phyloP scores from a whole-genome alignment of 208 protist species.

The Trypanosomatidae sp. region DNA sequence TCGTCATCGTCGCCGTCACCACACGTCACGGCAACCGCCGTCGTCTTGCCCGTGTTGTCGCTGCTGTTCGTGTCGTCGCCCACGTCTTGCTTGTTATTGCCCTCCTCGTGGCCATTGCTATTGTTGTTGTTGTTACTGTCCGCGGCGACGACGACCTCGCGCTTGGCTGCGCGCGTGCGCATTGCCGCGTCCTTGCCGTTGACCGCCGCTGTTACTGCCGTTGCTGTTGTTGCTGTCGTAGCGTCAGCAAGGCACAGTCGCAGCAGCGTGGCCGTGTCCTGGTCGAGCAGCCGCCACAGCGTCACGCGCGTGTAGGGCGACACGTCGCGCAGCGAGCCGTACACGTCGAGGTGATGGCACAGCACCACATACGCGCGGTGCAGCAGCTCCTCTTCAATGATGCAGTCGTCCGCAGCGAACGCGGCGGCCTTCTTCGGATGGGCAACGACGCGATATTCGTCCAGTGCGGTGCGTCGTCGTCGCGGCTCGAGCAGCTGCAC shows the following conservation, averaged over 20 bases:
- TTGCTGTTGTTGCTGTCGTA: too few species aligned
- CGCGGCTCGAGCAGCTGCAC: slow-evolving; percentile 69
- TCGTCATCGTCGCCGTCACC: too few species aligned
- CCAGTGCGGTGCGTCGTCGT: slow-evolving; percentile 40
- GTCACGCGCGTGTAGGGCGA: slow-evolving; percentile 60
- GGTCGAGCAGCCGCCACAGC: slow-evolving; percentile 58
- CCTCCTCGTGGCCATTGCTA: too few species aligned
- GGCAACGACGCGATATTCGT: slow-evolving; percentile 78
- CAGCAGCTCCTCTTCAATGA: slow-evolving; percentile 75
- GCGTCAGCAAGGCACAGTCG: too few species aligned
- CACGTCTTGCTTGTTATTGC: too few species aligned
- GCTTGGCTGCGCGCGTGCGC: slow-evolving; percentile 9
- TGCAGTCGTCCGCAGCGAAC: slow-evolving; percentile 65
- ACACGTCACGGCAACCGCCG: too few species aligned
- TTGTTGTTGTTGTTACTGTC: too few species aligned
- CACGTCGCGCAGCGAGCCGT: slow-evolving; percentile 42
- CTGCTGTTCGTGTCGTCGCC: too few species aligned
- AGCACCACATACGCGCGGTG: slow-evolving; percentile 61
- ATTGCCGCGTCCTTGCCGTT: too few species aligned
- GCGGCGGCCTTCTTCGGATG: slow-evolving; percentile 68
- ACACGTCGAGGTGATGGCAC: slow-evolving; percentile 40
- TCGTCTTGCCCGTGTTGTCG: too few species aligned
- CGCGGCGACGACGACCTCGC: slow-evolving; percentile 2
- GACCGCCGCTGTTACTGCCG: too few species aligned
- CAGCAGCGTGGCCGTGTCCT: too few species aligned